Percentiles rank a stretch among this genome's conserved stretches.
phyloP scores from a whole-genome alignment of 1,284 basidiomycete species.

The Melampsora larici-populina region DNA sequence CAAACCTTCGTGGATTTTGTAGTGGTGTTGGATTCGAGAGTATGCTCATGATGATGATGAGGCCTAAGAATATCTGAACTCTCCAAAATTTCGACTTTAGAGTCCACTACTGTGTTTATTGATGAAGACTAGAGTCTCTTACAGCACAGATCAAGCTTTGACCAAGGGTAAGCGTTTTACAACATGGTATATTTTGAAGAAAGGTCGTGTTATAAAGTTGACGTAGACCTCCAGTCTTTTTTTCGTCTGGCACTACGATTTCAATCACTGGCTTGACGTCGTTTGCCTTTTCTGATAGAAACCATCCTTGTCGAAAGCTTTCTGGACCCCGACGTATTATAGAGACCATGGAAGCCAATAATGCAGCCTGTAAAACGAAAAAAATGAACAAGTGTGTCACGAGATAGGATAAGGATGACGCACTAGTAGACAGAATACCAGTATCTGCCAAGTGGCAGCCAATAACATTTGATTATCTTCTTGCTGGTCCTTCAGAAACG shows the following conservation, averaged over 20 bases:
- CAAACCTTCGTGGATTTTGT: conserved; percentile 27
- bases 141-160: conserved; percentile 28
- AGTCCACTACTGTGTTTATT: not conserved
- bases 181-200: conserved; percentile 34
- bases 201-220: conserved; percentile 36
- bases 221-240: conserved; percentile 4
- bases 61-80: conserved; percentile 19
- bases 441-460: not conserved
- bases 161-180: conserved; percentile 10
- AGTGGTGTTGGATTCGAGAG: conserved; percentile 20
- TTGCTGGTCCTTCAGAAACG: not conserved
- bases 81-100: not conserved
- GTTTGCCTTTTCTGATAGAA: conserved; percentile 18
- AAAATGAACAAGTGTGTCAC: not conserved
- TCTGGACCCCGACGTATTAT: conserved; percentile 20
- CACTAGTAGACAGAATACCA: not conserved
- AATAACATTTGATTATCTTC: not conserved
- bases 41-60: conserved; percentile 27
- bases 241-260: not conserved
- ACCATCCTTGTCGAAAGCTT: conserved; percentile 38
- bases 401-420: not conserved
- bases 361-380: not conserved
- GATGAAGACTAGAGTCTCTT: not conserved
- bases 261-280: not conserved
- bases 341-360: not conserved